These are phyloP conservation scores for Sanghuangporus sanghuang DNA, from an alignment of 1,284 basidiomycete genomes.

Conservation along the genomic window DNA sequence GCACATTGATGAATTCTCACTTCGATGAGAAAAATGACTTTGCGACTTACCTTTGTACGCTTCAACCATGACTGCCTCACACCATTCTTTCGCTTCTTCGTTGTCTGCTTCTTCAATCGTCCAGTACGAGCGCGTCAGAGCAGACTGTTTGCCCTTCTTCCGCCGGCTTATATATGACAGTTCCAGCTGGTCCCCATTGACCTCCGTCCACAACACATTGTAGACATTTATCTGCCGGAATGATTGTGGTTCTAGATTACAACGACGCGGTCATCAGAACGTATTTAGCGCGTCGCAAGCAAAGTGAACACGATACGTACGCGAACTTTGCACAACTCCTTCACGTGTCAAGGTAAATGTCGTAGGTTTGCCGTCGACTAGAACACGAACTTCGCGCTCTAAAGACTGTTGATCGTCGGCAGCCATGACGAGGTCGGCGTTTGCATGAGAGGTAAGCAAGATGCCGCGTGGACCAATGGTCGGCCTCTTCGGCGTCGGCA, in stretches of 20 bases:
- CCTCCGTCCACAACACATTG: slow-evolving; percentile 47
- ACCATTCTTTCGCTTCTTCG: slow-evolving; percentile 48
- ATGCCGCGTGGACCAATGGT: neutral
- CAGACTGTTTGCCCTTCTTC: slow-evolving; percentile 34
- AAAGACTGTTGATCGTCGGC: neutral
- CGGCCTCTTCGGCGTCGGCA: neutral
- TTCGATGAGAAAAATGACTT: neutral
- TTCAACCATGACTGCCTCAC: slow-evolving; percentile 45
- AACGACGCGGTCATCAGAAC: neutral
- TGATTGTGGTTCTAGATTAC: neutral
- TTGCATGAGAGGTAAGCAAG: neutral
- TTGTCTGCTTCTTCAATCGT: slow-evolving; percentile 33
- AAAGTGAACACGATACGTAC: neutral
- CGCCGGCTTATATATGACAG: slow-evolving; percentile 44
- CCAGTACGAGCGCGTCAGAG: slow-evolving; percentile 35
- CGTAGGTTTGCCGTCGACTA: slow-evolving; percentile 5
- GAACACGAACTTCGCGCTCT: neutral
- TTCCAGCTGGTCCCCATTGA: slow-evolving; percentile 34
- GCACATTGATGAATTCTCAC: neutral
- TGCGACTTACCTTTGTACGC: slow-evolving; percentile 54
- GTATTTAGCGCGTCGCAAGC: neutral
- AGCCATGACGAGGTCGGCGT: neutral
- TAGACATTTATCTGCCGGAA: neutral
- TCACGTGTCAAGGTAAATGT: slow-evolving; percentile 2
- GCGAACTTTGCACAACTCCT: neutral